Base-by-base conservation (phyloP, 2,329 filamentous ascomycete genomes). In the Pestalotiopsis fici region DNA sequence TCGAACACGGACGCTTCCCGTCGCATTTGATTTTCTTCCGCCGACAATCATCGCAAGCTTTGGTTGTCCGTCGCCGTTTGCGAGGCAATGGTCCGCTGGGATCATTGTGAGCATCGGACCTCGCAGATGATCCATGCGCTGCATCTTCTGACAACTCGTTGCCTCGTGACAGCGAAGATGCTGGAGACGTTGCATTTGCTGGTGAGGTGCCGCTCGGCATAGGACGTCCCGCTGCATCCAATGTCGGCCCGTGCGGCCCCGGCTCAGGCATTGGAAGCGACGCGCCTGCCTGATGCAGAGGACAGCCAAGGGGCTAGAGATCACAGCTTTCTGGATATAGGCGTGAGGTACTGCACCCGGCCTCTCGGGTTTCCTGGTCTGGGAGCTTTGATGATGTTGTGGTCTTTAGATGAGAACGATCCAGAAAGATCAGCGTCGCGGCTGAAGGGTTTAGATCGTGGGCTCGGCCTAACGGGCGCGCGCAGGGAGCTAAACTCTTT, bases 1-100 rank as follows among this genome's bases (percentile, higher is more conserved):
- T 66, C 13, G 64, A 66, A 55, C 67, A 68, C n/a, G 67, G 67
- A 15, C 37, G 47, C 50, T 60, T 66, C 18, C 67, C 67, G 35
- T 68, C 67, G 55, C 67, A 68, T 28, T 68, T 68, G 67, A 68
- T 66, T 37, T 68, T 68, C 37, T 63, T 61, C 15, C 67, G 64
- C 4, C 67, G 67, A 35, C 67, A 68, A 23, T 68, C 67, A 28
- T 69, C 65, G 21, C 67, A 69, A 9, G 65, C 65, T 25, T 67
- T 64, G 0, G 61, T 56, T 60, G 27, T 67, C 11, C 60, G 18
- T 28, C 67, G 65, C 15, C 67, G 65, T 18, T 66, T 66, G 5
- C 65, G 65, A 18, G 59, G 18, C 7, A 23, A 1, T 27, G n/a
- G 55, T 31, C 18, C 27, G n/a, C n/a, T 15, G 23, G 55, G 55